These are phyloP conservation scores for Melaleuca quinquenervia DNA, from an alignment of 345 rosid genomes.

Conservation along the genomic window DNA sequence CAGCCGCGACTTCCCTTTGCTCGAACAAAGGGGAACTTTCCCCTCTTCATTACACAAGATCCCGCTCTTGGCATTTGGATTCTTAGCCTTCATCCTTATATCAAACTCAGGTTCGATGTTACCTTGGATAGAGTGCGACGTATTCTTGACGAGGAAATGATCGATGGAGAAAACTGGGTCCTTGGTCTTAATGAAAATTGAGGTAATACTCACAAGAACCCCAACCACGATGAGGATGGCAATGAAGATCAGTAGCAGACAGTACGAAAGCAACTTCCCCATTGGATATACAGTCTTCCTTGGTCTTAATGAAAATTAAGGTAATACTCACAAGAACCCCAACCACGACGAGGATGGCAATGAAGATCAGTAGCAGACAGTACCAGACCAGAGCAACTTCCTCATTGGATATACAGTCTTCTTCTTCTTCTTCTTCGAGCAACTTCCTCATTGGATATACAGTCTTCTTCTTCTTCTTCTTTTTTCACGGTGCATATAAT, in stretches of 20 bases:
- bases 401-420: too few relatives aligned
- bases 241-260: background rate
- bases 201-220: background rate
- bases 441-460: background rate
- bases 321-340: too few relatives aligned
- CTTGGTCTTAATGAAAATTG: background rate
- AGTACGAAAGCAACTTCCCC: background rate
- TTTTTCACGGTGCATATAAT: too few relatives aligned
- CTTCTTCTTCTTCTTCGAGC: too few relatives aligned
- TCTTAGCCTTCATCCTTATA: background rate
- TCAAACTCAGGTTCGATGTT: background rate
- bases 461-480: background rate
- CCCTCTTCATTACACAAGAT: constrained; percentile 11
- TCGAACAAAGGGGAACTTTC: background rate
- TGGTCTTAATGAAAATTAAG: too few relatives aligned
- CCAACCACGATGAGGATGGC: background rate
- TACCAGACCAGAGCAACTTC: too few relatives aligned
- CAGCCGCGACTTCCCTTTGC: background rate
- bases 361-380: too few relatives aligned
- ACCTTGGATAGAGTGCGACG: background rate
- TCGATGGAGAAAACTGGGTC: constrained; percentile 8
- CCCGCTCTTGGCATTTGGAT: constrained; percentile 2
- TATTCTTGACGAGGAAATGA: background rate
- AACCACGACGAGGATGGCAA: too few relatives aligned
- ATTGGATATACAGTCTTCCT: too few relatives aligned